Evolutionary conservation across 2,329 filamentous ascomycete genomes (phyloP).

Genomic region (Colletotrichum incanum): DNA sequence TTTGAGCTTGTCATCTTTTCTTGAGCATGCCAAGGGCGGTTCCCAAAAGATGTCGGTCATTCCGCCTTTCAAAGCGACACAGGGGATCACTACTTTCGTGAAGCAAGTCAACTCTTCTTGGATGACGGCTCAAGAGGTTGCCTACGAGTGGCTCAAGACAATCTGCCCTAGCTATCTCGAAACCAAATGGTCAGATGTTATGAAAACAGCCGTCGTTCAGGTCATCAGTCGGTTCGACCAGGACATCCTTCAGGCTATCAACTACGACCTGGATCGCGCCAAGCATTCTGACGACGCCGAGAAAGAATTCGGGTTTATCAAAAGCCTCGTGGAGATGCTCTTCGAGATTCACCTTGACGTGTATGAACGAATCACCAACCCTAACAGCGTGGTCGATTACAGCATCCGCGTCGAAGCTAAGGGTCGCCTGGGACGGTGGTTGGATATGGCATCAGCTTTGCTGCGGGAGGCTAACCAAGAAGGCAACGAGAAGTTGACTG

Average conservation of each 20-base stretch:
- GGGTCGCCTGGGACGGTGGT: slow-evolving; percentile 67
- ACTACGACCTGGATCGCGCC: slow-evolving; percentile 56
- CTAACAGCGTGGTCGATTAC: slow-evolving; percentile 68
- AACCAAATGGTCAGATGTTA: slow-evolving; percentile 71
- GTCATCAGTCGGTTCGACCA: slow-evolving; percentile 70
- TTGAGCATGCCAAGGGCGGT: slow-evolving; percentile 74
- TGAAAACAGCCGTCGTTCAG: slow-evolving; percentile 72
- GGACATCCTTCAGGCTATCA: slow-evolving; percentile 64
- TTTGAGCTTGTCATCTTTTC: slow-evolving; percentile 72
- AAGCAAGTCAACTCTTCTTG: slow-evolving; percentile 64
- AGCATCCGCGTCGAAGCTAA: slow-evolving; percentile 65
- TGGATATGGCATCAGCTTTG: slow-evolving; percentile 64
- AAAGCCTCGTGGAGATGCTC: slow-evolving; percentile 68
- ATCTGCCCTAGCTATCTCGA: slow-evolving; percentile 67
- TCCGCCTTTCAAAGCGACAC: slow-evolving; percentile 66
- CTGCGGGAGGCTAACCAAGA: slow-evolving; percentile 55
- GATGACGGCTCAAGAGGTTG: slow-evolving; percentile 70
- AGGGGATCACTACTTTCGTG: slow-evolving; percentile 68
- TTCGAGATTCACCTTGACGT: slow-evolving; percentile 76
- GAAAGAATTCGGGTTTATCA: slow-evolving; percentile 22
- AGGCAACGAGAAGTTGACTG: slow-evolving; percentile 57
- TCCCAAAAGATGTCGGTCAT: slow-evolving; percentile 65
- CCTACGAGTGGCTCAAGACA: slow-evolving; percentile 71
- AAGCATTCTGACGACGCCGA: not conserved
- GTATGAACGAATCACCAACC: slow-evolving; percentile 72